Evolutionary conservation across 2,329 filamentous ascomycete species (phyloP), one percentile per base, ranked within the genome.

Genomic region (Colletotrichum musicola): DNA sequence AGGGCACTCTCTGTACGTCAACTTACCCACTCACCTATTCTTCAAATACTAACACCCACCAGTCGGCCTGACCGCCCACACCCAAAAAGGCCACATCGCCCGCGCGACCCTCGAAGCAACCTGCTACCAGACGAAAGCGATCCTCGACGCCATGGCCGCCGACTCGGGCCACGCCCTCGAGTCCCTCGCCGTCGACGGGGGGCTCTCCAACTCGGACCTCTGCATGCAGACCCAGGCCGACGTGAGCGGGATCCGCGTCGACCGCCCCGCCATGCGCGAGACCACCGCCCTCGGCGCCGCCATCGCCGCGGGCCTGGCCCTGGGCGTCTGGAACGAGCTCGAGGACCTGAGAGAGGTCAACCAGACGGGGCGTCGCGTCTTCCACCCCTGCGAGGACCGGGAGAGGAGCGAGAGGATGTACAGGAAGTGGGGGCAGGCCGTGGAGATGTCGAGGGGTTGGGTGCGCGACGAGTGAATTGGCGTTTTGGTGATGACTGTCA

Each of bases 151-250:
- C 71, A 97, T 97, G 94, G 93, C 93, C 76, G 89, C 91, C 73
- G 94, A 97, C 81, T 94, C 91, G 61, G 90, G 90, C 42, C 90
- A 95, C 77, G 88, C 89, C 71, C 86, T 97, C 38, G 86, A 89
- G 66, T 88, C 91, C 72, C 85, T 97, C 50, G 91, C 93, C 40
- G 94, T 97, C 50, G 94, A 97, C 76, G 94, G 94, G 65, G 94
- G 94, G 67, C 93, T 97, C 86, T 94, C 92, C 74, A 95, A 93
- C 80, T 95, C 93, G 12, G 92, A 95, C 77, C 85, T 97, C 64
- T 94, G 91, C 81, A 97, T 97, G 94, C 94, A 92, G 86, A 94
- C 92, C 5, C 94, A 97, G 86, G 92, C 94, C 71, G 92, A 97
- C 81, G 88, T 97, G 58, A 93, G 92, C 74, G 82, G 90, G 64